Evolutionary conservation across 2,329 filamentous ascomycete genomes (phyloP), one percentile per base, ranked within the genome.

Genomic region (Ustulina deusta): DNA sequence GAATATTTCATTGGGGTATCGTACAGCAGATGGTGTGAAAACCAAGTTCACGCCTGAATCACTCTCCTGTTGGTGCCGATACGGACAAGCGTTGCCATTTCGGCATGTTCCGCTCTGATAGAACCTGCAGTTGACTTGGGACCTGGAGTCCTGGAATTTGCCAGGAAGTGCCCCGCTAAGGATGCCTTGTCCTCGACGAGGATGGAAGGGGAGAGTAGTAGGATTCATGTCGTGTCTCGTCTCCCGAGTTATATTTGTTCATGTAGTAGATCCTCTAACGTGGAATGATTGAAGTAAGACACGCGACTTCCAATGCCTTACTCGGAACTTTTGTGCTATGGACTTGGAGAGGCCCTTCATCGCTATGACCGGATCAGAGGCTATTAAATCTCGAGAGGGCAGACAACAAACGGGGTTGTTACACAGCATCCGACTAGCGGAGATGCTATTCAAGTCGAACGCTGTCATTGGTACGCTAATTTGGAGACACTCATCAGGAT

Each of bases 41-140:
- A 40, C 40, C 9, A 15, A 27, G 6, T 49, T 40, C 7, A 34
- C 48, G 11, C 7, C 46, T 13, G 10, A 57, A 36, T n/a, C 17
- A 34, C 9, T 11, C 11, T 5, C 17, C 15, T 32, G 40, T 9
- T 17, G 5, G 34, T 72, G 71, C 13, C 58, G 51, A 15, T 52
- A 70, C 1, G 51, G 57, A 54, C 71, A 72, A 46, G 40, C 36
- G 7, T 65, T 40, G 5, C 71, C 69, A 15, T 68, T 70, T 40
- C 56, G 62, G 34, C 69, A 72, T 6, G 36, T n/a, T n/a, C n/a
- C n/a, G n/a, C n/a, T n/a, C n/a, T n/a, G n/a, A n/a, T n/a, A n/a
- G n/a, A n/a, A n/a, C n/a, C n/a, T n/a, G n/a, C n/a, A n/a, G n/a
- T n/a, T n/a, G n/a, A n/a, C n/a, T n/a, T n/a, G n/a, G n/a, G n/a